Percentiles rank a stretch among this genome's conserved stretches.
phyloP scores from a whole-genome alignment of 83 land plant genomes.

The Isoetes engelmannii region DNA sequence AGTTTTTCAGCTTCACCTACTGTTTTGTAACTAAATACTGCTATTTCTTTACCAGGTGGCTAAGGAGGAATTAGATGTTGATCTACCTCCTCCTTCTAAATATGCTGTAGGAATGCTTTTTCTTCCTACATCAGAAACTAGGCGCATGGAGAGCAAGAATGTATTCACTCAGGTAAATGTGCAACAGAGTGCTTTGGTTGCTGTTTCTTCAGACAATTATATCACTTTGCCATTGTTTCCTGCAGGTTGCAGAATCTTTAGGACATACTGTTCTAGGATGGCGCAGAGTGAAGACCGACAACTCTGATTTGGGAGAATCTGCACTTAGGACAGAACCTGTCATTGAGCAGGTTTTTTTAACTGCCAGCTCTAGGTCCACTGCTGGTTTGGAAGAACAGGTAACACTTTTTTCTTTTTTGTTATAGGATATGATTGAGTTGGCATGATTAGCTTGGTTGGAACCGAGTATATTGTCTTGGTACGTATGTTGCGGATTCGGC shows the following conservation, averaged over 20 bases:
- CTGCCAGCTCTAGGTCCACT: conserved; percentile 49
- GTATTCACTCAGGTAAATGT: conserved; percentile 69
- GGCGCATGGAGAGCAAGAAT: conserved; percentile 75
- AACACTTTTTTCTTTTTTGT: neutral
- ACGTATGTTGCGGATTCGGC: no score
- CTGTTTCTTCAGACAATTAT: neutral
- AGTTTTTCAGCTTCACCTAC: no score
- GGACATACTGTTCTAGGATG: conserved; percentile 93
- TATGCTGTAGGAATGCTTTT: conserved; percentile 96
- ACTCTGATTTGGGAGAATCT: conserved; percentile 72
- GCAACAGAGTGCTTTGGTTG: neutral
- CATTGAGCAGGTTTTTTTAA: conserved; percentile 85
- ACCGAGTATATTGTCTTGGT: no score
- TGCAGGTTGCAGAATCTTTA: conserved; percentile 87
- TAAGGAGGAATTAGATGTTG: conserved; percentile 51
- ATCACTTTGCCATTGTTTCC: conserved; percentile 12
- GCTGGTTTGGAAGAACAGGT: conserved; percentile 87
- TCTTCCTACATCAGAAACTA: conserved; percentile 60
- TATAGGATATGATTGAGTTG: neutral
- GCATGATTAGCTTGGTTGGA: no score
- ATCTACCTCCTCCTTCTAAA: conserved; percentile 67
- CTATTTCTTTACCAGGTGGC: conserved; percentile 32
- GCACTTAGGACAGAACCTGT: conserved; percentile 89
- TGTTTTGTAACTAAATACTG: no score
- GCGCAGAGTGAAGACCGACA: conserved; percentile 83